Evolutionary conservation across 441 rosid genomes (phyloP), one percentile per base, ranked within the genome.

Genomic region (Corymbia citriodora): DNA sequence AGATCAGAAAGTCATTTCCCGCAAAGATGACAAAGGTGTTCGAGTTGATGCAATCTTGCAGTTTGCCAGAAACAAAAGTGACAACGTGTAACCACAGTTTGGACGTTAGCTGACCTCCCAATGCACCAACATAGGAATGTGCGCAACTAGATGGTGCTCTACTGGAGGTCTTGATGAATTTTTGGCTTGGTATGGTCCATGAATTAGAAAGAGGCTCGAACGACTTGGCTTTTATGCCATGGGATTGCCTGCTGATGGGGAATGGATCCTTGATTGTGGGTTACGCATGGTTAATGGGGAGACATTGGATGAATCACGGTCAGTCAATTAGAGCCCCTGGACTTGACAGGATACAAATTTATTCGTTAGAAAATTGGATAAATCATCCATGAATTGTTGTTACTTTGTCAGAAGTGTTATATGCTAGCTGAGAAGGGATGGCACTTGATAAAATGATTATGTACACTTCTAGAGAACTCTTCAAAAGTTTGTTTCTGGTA

Each of bases 1-100:
- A 86, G 61, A 40, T 27, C 91, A 55, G 88, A 87, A 27, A 79
- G 52, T 87, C 85, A 90, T 90, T 90, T 82, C 87, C 90, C 92
- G 49, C 90, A 79, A 55, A 88, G 87, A 85, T 85, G 90, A 91
- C 31, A 70, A 89, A 88, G 54, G 53, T 23, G n/a, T 79, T 45
- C 6, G 18, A 79, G 85, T 79, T 45, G 53, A 45, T 23, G 23
- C 52, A 79, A 45, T 79, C 85, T 79, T 13, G 18, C 85, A 7
- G 53, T 79, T 79, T 79, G 52, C 85, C n/a, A 79, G 50, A 45
- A 79, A 45, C 52, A 79, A 79, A 79, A 45, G 52, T 45, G 17
- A 79, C 50, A 21, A 9, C 6, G 52, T 25, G 10, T 23, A 23
- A 23, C 85, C n/a, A 23, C 52, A 79, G 85, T 79, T 23, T 13